Conservation (phyloP, 106 monocot species). For the Hemerocallis citrina region DNA sequence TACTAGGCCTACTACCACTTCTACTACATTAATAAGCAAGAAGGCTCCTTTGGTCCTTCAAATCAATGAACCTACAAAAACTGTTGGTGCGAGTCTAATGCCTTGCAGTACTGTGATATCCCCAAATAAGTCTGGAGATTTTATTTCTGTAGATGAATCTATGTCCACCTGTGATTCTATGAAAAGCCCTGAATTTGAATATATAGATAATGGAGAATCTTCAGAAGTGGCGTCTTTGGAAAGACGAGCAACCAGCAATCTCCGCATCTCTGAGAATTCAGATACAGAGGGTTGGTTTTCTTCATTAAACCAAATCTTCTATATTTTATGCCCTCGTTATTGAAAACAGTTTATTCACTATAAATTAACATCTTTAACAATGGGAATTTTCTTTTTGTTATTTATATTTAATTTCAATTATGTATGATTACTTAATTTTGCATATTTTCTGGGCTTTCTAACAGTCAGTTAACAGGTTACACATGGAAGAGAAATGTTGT, state of each 20-base stretch:
- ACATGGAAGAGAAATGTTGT: slow-evolving; percentile 29
- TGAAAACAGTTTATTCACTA: no score
- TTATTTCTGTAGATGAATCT: slow-evolving; percentile 61
- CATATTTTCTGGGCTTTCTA: not conserved
- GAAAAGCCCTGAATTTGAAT: slow-evolving; percentile 87
- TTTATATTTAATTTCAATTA: no score
- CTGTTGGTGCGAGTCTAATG: slow-evolving; percentile 17
- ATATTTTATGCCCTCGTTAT: no score
- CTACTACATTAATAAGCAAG: not conserved
- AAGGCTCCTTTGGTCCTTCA: not conserved
- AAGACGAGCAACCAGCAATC: slow-evolving; percentile 47
- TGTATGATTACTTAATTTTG: no score
- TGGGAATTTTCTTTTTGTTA: no score
- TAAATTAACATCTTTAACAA: no score
- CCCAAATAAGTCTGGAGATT: slow-evolving; percentile 35
- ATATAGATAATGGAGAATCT: slow-evolving; percentile 74
- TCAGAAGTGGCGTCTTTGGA: slow-evolving; percentile 59
- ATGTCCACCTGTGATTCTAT: slow-evolving; percentile 87
- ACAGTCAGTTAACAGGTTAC: slow-evolving; percentile 26
- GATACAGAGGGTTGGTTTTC: slow-evolving; percentile 26
- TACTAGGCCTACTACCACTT: no score
- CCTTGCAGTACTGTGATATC: slow-evolving; percentile 38
- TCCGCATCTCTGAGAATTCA: slow-evolving; percentile 52
- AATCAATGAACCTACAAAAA: slow-evolving; percentile 9
- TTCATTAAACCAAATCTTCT: not conserved